Base-by-base conservation (phyloP, 495 filamentous ascomycete genomes). In the Staphylotrichum tortipilum region DNA sequence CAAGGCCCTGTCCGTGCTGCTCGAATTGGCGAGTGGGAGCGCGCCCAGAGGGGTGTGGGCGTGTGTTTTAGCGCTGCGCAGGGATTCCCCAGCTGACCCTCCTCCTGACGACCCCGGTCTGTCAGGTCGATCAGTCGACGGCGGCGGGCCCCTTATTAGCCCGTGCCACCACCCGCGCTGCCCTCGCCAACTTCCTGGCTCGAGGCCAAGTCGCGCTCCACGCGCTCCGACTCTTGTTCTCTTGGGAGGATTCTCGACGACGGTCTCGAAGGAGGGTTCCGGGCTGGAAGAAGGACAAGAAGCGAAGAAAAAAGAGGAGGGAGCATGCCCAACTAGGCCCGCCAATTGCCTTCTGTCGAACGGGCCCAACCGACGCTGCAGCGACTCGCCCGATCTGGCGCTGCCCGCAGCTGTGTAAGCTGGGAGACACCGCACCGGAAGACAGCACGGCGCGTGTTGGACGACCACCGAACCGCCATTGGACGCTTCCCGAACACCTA, bases 51-150 rank as follows among this genome's bases (percentile, higher is more conserved):
- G 35, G 34, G 34, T 48, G 34, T 35, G 31, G 24, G 33, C 22
- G 23, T 30, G n/a, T n/a, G 40, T 28, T n/a, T 44, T 51, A 51
- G 48, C 49, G 49, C 49, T n/a, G 33, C 26, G 30, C 49, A 45
- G 24, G 49, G 49, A 42, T 45, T 39, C 49, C 47, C 40, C 49
- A 51, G 49, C 49, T 51, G 49, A 51, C 49, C 49, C 33, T 31
- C 41, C 49, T 34, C 26, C 15, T 33, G 11, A 19, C 24, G 7
- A 15, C 23, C 28, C 24, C 18, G n/a, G 47, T 10, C 39, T 19
- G 31, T 44, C 39, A 21, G n/a, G 37, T 41, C 28, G 37, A 42
- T 24, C 28, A 14, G 28, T 33, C 42, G 42, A 44, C n/a, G 42
- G 17, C 47, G 33, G 17, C 39, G 22, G 31, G 28, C 21, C 40